Evolutionary conservation across 805 yeast species (phyloP), one percentile per base, ranked within the genome.

Genomic region (Ogataea ramenticola): DNA sequence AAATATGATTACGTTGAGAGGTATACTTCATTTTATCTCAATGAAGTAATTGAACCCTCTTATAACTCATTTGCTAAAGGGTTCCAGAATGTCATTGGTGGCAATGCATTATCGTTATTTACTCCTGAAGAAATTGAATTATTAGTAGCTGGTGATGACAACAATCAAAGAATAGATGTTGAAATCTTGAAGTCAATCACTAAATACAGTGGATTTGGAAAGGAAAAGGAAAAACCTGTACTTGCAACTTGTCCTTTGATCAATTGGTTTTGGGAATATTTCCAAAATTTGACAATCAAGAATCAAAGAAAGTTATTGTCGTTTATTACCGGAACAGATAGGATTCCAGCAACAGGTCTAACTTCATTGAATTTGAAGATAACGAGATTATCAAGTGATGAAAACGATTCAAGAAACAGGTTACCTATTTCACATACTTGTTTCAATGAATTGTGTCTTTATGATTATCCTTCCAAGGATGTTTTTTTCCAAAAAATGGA

Each of bases 391-490:
- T n/a, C n/a, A 12, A 66, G 62, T 7, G 53, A 49, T 1, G 70
- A 67, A 29, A 68, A 74, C 1, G 31, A 29, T 29, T 7, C 16
- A 20, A 67, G n/a, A n/a, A n/a, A n/a, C n/a, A n/a, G 82, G 40
- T 64, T 90, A 16, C 98, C 98, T 0, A 67, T 83, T 15, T 88
- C 97, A 0, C 98, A 91, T 58, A 93, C 98, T 0, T 91, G 99
- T 54, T 91, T 93, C 67, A 93, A 91, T 58, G 96, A 91, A 66
- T 59, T 91, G 21, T 83, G 91, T 44, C 52, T 93, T 6, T 84
- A 79, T 61, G 79, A 79, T 32, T 91, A 91, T 60, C 51, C 63
- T 14, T 57, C 75, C 6, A 66, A 68, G 46, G 76, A 72, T n/a
- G 77, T 75, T 48, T 65, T 93, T 43, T 60, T 65, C 37, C 43